Conservation (phyloP, 352 stramenopile species). For the Globisporangium canariense region DNA sequence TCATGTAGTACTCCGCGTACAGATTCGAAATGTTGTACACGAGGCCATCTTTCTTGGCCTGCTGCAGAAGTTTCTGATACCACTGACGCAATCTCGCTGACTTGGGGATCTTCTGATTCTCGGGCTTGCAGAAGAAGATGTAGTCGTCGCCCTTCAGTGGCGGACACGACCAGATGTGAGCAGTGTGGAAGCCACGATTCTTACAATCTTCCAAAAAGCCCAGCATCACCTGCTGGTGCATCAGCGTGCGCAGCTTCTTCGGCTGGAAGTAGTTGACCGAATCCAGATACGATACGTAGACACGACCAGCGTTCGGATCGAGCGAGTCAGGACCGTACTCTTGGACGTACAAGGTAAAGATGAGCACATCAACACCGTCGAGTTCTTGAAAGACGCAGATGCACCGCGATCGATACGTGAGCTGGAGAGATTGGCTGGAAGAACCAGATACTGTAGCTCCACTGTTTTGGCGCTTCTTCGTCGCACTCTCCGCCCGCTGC, state of each 20-base stretch:
- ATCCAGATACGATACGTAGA: constrained; percentile 89
- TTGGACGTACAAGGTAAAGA: constrained; percentile 89
- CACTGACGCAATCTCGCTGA: constrained; percentile 79
- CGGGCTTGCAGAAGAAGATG: constrained; percentile 89
- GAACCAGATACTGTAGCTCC: constrained; percentile 15
- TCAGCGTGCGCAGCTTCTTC: constrained; percentile 83
- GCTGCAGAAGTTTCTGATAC: constrained; percentile 82
- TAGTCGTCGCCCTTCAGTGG: constrained; percentile 87
- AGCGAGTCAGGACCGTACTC: constrained; percentile 79
- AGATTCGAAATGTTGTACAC: constrained; percentile 82
- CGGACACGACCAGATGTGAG: constrained; percentile 90
- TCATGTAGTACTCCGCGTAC: constrained; percentile 86
- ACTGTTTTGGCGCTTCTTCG: constrained; percentile 36
- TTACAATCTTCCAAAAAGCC: constrained; percentile 87
- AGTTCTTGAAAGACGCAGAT: constrained; percentile 90
- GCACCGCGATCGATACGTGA: constrained; percentile 86
- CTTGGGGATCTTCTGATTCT: constrained; percentile 90
- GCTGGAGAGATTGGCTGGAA: constrained; percentile 41
- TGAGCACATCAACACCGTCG: constrained; percentile 83
- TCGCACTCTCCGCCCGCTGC: constrained; percentile 30
- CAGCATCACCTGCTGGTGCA: constrained; percentile 89
- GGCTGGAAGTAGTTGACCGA: constrained; percentile 89
- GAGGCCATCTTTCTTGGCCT: constrained; percentile 79
- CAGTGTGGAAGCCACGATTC: constrained; percentile 83
- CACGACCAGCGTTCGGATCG: constrained; percentile 68